A percentile compares a stretch with the other conserved stretches of the same genome.
Conservation (phyloP, 2,329 filamentous ascomycete genomes). For the Diaporthe longicolla region DNA sequence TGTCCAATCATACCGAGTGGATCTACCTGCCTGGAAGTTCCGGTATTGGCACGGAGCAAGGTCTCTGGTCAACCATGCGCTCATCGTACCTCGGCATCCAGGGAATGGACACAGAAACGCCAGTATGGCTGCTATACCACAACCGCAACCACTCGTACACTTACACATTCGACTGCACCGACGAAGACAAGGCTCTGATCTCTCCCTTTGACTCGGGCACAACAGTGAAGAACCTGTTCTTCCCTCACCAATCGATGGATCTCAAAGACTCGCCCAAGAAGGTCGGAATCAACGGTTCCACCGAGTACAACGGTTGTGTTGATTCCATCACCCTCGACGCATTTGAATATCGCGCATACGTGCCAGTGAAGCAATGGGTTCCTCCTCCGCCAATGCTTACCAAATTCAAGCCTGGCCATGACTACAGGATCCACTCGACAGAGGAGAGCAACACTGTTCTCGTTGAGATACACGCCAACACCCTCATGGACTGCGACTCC, state of each 20-base stretch:
- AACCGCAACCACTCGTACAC: conserved; percentile 65
- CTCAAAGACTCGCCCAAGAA: conserved; percentile 60
- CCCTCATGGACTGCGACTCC: conserved; percentile 69
- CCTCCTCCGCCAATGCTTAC: conserved; percentile 70
- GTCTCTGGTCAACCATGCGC: conserved; percentile 71
- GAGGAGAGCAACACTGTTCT: conserved; percentile 52
- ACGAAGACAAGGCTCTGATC: conserved; percentile 63
- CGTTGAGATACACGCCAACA: conserved; percentile 70
- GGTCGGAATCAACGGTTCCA: conserved; percentile 62
- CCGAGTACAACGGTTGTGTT: conserved; percentile 67
- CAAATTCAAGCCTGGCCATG: conserved; percentile 72
- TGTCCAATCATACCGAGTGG: conserved; percentile 69
- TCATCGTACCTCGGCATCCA: conserved; percentile 63
- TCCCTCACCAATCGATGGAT: conserved; percentile 69
- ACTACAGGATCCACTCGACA: conserved; percentile 67
- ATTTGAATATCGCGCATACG: conserved; percentile 72
- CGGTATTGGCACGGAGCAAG: conserved; percentile 65
- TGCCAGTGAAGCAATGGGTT: conserved; percentile 65
- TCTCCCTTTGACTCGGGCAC: conserved; percentile 67
- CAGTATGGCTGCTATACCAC: conserved; percentile 65
- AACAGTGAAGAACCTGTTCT: conserved; percentile 75
- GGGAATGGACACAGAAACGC: conserved; percentile 58
- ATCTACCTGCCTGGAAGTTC: conserved; percentile 67
- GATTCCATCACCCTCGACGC: conserved; percentile 63
- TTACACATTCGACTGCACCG: conserved; percentile 63